phyloP scores from a whole-genome alignment of 345 rosid species.

The Combretum micranthum region DNA sequence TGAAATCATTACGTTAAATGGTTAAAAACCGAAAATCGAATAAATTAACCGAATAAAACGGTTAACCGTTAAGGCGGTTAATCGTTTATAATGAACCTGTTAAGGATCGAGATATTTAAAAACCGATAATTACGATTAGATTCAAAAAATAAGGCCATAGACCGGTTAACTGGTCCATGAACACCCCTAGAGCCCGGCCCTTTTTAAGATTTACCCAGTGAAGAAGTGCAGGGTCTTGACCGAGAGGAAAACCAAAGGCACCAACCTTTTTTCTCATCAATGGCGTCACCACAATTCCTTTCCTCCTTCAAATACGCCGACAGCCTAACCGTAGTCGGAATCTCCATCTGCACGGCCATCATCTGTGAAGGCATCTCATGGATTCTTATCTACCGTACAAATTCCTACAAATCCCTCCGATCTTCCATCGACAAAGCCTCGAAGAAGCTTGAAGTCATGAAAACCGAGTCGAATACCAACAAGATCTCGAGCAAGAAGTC shows the following conservation, averaged over 20 bases:
- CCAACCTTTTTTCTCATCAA: background rate
- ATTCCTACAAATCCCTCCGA: constrained; percentile 82
- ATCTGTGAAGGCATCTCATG: constrained; percentile 95
- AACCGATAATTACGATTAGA: too few relatives aligned
- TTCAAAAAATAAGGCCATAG: too few relatives aligned
- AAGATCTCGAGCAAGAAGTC: constrained; percentile 59
- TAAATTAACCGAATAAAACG: too few relatives aligned
- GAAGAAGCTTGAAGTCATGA: constrained; percentile 92
- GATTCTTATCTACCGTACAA: constrained; percentile 94
- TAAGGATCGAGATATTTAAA: too few relatives aligned
- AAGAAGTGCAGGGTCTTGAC: too few relatives aligned
- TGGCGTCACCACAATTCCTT: constrained; percentile 32
- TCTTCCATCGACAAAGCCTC: constrained; percentile 94
- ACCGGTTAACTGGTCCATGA: too few relatives aligned
- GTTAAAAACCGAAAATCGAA: too few relatives aligned
- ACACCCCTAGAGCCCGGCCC: too few relatives aligned
- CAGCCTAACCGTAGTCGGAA: constrained; percentile 77
- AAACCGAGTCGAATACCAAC: constrained; percentile 45
- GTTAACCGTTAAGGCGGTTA: too few relatives aligned
- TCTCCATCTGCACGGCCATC: constrained; percentile 87
- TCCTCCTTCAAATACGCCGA: constrained; percentile 73
- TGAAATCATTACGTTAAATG: too few relatives aligned
- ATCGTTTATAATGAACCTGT: too few relatives aligned
- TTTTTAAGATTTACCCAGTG: too few relatives aligned
- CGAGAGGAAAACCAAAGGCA: background rate